phyloP scores from a whole-genome alignment of 2,329 filamentous ascomycete species.

The Ilyonectria mors-panacis region DNA sequence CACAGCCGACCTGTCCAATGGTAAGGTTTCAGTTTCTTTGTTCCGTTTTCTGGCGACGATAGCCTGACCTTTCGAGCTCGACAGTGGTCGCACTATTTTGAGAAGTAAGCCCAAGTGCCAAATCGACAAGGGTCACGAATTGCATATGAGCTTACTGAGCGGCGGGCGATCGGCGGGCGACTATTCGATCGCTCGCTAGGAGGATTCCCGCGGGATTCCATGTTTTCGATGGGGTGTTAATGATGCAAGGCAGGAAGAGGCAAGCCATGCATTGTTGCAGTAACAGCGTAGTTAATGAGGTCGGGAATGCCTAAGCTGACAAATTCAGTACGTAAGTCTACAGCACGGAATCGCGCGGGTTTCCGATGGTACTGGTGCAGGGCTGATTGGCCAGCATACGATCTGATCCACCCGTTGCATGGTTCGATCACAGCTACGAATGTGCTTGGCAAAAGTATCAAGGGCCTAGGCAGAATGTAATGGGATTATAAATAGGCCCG shows the following conservation, averaged over 20 bases:
- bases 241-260: not conserved
- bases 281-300: too few species aligned
- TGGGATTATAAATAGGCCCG: not conserved
- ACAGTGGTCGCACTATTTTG: constrained; percentile 43
- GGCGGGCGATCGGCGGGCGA: constrained; percentile 33
- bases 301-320: constrained; percentile 7
- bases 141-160: constrained; percentile 30
- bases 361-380: constrained; percentile 22
- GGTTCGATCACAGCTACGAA: too few species aligned
- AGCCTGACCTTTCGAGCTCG: constrained; percentile 39
- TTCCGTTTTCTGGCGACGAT: too few species aligned
- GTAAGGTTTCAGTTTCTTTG: not conserved
- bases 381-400: not conserved
- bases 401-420: too few species aligned
- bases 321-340: not conserved
- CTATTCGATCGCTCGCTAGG: not conserved
- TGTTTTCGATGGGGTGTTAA: not conserved
- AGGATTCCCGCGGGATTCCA: constrained; percentile 32
- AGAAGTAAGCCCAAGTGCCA: not conserved
- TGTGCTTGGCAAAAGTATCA: too few species aligned
- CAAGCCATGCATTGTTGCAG: too few species aligned
- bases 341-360: constrained; percentile 36
- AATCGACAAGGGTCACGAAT: too few species aligned
- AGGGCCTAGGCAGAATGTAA: too few species aligned
- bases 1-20: constrained; percentile 35